Evolutionary conservation across 2,329 filamentous ascomycete genomes (phyloP), one percentile per base, ranked within the genome.

Genomic region (Cryphonectria japonica): DNA sequence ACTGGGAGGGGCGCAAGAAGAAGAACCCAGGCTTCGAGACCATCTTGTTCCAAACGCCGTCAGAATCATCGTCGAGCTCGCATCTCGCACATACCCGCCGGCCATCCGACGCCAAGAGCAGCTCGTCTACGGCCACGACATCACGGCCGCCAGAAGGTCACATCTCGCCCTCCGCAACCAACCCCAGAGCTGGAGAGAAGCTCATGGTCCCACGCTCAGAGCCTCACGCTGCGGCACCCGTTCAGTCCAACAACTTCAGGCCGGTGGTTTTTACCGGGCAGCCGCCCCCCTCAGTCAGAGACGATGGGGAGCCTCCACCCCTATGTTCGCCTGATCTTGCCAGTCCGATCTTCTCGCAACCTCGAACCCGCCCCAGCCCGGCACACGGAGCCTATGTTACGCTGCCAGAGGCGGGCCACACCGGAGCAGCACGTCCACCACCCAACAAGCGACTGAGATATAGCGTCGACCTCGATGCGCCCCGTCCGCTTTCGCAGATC

Each of bases 1-100:
- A 95, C 76, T 95, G 93, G 93, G 91, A 92, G 72, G 92, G 92
- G 5, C 87, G 92, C 70, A 85, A 87, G 66, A 91, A 88, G 78
- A 89, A 87, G 80, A 86, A 85, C 73, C 82, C 81, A 67, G 81
- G 84, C 74, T 73, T 80, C 75, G 76, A 82, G 61, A 72, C 77
- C 26, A 72, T 78, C 62, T 75, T 75, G 29, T 76, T 76, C 34
- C 74, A 78, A 29, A 54, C 59, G 7, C 43, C 68, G 11, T 72
- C 73, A 32, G 70, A 77, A 39, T 77, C 78, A 34, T 67, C 72
- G 3, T 69, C 72, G 64, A 71, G 69, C 59, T 71, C 71, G 37
- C 59, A 29, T 29, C 71, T 19, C 19, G 69, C 60, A 59, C 54
- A 57, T 41, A 29, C 39, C n/a, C 64, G 67, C 34, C 64, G 65